Evolutionary conservation across 1,284 basidiomycete genomes (phyloP), one percentile per base, ranked within the genome.

Genomic region (Irpex sp.): DNA sequence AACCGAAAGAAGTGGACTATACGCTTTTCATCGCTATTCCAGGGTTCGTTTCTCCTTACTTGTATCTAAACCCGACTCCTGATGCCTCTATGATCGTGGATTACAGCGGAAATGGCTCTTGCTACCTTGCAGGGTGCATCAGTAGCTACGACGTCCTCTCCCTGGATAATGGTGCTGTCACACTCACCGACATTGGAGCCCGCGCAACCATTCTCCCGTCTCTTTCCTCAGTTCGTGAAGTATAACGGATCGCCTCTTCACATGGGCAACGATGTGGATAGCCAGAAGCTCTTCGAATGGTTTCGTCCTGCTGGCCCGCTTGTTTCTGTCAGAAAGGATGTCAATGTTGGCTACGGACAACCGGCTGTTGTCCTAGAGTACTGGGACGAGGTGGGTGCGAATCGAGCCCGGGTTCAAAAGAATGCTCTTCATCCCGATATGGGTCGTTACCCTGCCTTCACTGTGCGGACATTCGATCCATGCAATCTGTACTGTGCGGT

Each of bases 261-360:
- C 13, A 38, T 61, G 19, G 38, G 34, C 13, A 31, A 11, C 11
- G 19, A 57, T 26, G n/a, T 9, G n/a, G 26, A n/a, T 19, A 52
- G 59, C 8, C 63, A 64, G 21, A 57, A 36, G 9, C n/a, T 64
- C 6, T 64, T 64, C 36, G 52, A 9, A 11, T 62, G 57, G 57
- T 64, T 64, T 34, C 44, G 63, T 8, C 34, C n/a, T 5, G 63
- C 63, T 4, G 63, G 63, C 7, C 63, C 63, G 11, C 47, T 64
- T 34, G 56, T 64, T 5, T 59, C 60, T 5, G 60, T 64, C 5
- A 60, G 58, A 36, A 51, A 52, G 13, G 57, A 62, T 38, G 63
- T 59, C 4, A 58, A 62, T 34, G 37, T 64, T 13, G 63, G 63
- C 2, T 59, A 54, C 21, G 19, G 55, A 1, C 3, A 58, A 13